Evolutionary conservation across 2,329 filamentous ascomycete genomes (phyloP).

Genomic region (Colletotrichum sp.): DNA sequence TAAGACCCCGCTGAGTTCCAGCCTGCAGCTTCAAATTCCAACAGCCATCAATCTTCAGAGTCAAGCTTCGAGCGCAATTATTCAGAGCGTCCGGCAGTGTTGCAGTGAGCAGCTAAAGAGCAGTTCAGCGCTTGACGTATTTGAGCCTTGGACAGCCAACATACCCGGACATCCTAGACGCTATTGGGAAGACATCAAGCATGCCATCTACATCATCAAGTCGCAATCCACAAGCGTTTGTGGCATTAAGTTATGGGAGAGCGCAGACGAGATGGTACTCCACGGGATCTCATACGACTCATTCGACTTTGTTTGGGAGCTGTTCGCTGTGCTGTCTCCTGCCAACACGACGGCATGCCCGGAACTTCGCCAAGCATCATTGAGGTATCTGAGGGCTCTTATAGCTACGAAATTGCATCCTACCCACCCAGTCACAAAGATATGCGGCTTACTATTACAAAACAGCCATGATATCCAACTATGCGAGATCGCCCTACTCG

Average conservation of each 20-base stretch:
- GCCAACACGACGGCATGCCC: not conserved
- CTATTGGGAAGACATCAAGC: not conserved
- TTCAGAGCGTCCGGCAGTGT: not conserved
- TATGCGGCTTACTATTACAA: not conserved
- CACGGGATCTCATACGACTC: not conserved
- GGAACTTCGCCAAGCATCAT: not conserved
- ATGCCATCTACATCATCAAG: not conserved
- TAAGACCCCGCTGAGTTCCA: fast-evolving
- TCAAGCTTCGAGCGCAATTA: fast-evolving
- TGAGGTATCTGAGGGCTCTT: not conserved
- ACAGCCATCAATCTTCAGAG: not conserved
- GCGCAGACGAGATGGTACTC: not conserved
- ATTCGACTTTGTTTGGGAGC: not conserved
- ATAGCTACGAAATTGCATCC: not conserved
- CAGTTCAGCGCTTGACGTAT: not conserved
- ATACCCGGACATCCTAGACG: not conserved
- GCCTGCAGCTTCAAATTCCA: not conserved
- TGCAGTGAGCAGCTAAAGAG: not conserved
- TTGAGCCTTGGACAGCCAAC: not conserved
- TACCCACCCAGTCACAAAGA: not conserved
- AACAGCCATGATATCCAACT: not conserved
- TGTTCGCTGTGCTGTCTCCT: not conserved
- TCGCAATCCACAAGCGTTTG: not conserved
- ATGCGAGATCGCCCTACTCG: not conserved
- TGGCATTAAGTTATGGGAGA: fast-evolving